Evolutionary conservation across 2,329 filamentous ascomycete genomes (phyloP), one percentile per base, ranked within the genome.

Genomic region (Leptosphaerulina australis): DNA sequence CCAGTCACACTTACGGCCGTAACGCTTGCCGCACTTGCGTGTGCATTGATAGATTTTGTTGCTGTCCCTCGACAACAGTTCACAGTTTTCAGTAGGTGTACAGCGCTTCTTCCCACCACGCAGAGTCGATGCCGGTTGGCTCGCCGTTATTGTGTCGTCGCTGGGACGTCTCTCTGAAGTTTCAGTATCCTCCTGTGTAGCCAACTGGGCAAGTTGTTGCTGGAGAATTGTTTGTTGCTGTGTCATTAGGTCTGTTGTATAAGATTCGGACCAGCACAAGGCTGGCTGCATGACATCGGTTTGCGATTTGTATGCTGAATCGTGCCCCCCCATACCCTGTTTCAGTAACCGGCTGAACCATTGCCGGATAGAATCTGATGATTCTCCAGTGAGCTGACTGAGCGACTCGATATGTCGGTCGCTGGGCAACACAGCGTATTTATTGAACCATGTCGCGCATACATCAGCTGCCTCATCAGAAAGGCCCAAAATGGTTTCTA

Each of bases 21-120:
- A 73, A 7, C 69, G 61, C 50, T 72, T 72, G 9, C 70, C 70
- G 28, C 70, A 73, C 43, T 71, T 71, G 20, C 69, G 34, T 5
- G 70, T 73, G 50, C 70, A 73, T 35, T 73, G 70, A 49, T 70
- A 73, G 30, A 72, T 69, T 24, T 72, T 72, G 38, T 63, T 70
- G 8, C 66, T 50, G 38, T 73, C 69, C 28, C 69, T 51, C 31
- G 55, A 41, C 18, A 73, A 56, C 17, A 70, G 28, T 30, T 66
- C 60, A 5, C 52, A 58, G 34, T 70, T 61, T 7, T 65, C 53
- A 24, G 69, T 72, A 15, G 67, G 69, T 10, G 60, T 63, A 58
- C 70, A 73, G 2, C 68, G 66, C 54, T 71, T 73, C 50, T 66
- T 70, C 18, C 66, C 65, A 14, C 64, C 62, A 39, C 67, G 64